Evolutionary conservation across 192 early-diverging fungal species (phyloP).

Genomic region (Coemansia sp.): DNA sequence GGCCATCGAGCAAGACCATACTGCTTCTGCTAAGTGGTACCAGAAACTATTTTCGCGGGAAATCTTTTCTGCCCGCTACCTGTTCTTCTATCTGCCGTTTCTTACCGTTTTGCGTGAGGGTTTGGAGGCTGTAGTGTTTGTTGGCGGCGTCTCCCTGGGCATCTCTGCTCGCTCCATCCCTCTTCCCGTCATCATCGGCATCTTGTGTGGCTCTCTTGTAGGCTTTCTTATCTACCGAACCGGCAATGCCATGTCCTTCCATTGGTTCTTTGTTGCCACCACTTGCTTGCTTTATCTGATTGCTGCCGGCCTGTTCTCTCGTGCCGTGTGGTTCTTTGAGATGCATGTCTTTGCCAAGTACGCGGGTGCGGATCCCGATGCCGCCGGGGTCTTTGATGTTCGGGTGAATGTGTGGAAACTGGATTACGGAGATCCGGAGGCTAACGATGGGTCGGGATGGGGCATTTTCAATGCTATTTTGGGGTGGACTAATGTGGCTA

Average conservation of each 20-base stretch:
- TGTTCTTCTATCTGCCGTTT: conserved; percentile 82
- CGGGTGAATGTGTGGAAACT: conserved; percentile 61
- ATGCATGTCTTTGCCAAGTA: conserved; percentile 63
- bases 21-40: conserved; percentile 23
- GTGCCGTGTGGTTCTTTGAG: conserved; percentile 65
- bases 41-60: conserved; percentile 33
- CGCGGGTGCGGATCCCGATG: conserved; percentile 67
- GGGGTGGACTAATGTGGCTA: conserved; percentile 77
- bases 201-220: conserved; percentile 63
- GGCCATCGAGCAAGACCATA: conserved; percentile 48
- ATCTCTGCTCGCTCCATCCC: conserved; percentile 69
- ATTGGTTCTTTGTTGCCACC: conserved; percentile 74
- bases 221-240: conserved; percentile 75
- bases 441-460: conserved; percentile 57
- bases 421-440: conserved; percentile 63
- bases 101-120: conserved; percentile 84
- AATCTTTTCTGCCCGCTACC: conserved; percentile 56
- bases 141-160: conserved; percentile 77
- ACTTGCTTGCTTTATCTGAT: conserved; percentile 76
- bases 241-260: conserved; percentile 65
- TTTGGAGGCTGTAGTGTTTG: conserved; percentile 84
- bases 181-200: conserved; percentile 71
- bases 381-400: conserved; percentile 56
- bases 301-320: conserved; percentile 76
- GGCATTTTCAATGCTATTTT: conserved; percentile 71